These are phyloP conservation scores for Populus hybrid DNA, from an alignment of 441 rosid genomes.

Conservation along the genomic window DNA sequence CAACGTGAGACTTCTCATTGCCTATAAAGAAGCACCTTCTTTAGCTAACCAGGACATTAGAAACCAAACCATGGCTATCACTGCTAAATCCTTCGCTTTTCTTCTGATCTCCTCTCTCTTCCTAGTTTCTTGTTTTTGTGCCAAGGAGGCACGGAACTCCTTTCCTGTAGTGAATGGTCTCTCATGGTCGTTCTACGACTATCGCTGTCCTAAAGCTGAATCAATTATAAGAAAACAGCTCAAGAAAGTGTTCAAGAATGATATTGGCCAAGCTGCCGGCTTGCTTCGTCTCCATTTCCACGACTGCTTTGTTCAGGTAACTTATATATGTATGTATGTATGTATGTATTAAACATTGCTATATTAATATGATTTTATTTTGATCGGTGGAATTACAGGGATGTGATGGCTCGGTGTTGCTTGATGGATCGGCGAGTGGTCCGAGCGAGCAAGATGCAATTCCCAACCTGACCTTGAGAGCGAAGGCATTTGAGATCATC, in stretches of 20 bases:
- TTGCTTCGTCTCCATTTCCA: constrained; percentile 82
- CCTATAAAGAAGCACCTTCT: background rate
- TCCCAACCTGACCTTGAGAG: constrained; percentile 61
- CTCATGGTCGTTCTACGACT: constrained; percentile 55
- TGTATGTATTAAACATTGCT: background rate
- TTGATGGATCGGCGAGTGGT: constrained; percentile 67
- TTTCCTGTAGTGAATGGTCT: constrained; percentile 38
- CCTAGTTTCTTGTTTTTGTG: constrained; percentile 5
- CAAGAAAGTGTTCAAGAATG: constrained; percentile 53
- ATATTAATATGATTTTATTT: background rate
- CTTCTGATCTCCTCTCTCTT: constrained; percentile 1
- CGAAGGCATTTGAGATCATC: constrained; percentile 50
- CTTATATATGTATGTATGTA: background rate
- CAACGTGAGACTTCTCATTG: background rate
- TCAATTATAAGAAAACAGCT: constrained; percentile 52
- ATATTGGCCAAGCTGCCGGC: constrained; percentile 80
- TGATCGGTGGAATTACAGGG: constrained; percentile 35
- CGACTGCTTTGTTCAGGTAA: constrained; percentile 86
- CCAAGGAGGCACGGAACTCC: constrained; percentile 3
- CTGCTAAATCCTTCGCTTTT: background rate
- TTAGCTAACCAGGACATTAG: background rate
- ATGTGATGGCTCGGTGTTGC: constrained; percentile 77
- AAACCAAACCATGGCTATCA: constrained; percentile 5
- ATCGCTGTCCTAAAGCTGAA: constrained; percentile 58
- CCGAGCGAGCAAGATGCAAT: constrained; percentile 53